Evolutionary conservation across 2,329 filamentous ascomycete species (phyloP).

Genomic region (Epicoccum sorghinum): DNA sequence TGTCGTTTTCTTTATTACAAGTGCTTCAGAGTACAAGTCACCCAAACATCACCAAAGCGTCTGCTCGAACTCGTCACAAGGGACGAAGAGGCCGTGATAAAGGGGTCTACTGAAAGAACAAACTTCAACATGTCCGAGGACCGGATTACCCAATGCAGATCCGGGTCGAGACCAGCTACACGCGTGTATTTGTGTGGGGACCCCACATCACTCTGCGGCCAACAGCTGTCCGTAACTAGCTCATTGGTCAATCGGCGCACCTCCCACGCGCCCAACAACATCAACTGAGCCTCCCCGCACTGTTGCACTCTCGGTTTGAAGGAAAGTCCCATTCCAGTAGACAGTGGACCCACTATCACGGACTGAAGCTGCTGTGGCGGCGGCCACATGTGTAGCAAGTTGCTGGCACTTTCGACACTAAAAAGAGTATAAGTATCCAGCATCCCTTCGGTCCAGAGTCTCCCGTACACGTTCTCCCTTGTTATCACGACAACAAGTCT

Average conservation of each 20-base stretch:
- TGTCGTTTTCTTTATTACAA: too few relatives aligned
- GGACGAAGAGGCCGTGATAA: too few relatives aligned
- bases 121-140: background rate
- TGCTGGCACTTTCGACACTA: background rate
- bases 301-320: background rate
- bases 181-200: conserved; percentile 15
- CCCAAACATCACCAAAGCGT: background rate
- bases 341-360: background rate
- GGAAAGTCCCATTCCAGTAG: background rate
- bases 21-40: too few relatives aligned
- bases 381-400: background rate
- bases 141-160: conserved; percentile 13
- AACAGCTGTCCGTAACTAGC: background rate
- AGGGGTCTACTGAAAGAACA: background rate
- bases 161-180: conserved; percentile 15
- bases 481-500: background rate
- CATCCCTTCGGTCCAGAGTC: background rate
- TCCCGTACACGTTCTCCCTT: background rate
- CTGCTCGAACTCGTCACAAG: background rate
- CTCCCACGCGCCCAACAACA: background rate
- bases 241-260: conserved; percentile 9
- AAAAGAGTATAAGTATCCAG: background rate
- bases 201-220: conserved; percentile 9
- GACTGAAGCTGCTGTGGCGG: background rate
- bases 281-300: conserved; percentile 4